Conservation (phyloP, 1,139 yeast genomes). For the Lodderomyces elongisporus region DNA sequence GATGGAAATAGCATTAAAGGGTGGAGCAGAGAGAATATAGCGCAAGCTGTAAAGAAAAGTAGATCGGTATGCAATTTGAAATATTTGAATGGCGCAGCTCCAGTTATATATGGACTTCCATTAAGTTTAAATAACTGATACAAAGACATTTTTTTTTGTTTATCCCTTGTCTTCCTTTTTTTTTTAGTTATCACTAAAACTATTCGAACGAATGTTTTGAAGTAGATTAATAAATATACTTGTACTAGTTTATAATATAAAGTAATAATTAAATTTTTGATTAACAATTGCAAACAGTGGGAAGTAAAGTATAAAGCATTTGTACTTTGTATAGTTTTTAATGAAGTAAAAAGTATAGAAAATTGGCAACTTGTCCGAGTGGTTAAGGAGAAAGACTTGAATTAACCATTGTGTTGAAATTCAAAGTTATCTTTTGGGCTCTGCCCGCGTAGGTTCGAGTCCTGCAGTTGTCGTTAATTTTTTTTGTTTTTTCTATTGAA, state of each 20-base stretch:
- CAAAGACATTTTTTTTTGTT: too few relatives aligned
- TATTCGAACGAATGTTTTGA: too few relatives aligned
- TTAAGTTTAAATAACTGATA: slow-evolving; percentile 8
- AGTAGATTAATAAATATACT: too few relatives aligned
- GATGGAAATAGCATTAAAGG: too few relatives aligned
- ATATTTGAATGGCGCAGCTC: slow-evolving; percentile 31
- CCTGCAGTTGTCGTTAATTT: slow-evolving; percentile 6
- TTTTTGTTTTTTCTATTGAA: not conserved
- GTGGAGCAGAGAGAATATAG: slow-evolving; percentile 5
- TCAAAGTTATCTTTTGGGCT: slow-evolving; percentile 6
- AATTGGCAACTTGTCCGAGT: slow-evolving; percentile 7
- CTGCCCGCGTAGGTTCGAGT: slow-evolving; percentile 8
- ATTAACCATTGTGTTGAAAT: not conserved
- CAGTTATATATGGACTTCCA: slow-evolving; percentile 28
- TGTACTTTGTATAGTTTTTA: too few relatives aligned
- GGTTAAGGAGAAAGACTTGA: slow-evolving; percentile 8
- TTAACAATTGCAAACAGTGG: too few relatives aligned
- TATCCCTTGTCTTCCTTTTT: too few relatives aligned
- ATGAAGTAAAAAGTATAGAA: too few relatives aligned
- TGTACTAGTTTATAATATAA: too few relatives aligned
- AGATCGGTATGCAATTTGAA: slow-evolving; percentile 32
- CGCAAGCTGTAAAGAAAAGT: slow-evolving; percentile 32
- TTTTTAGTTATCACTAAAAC: too few relatives aligned
- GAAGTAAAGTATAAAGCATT: too few relatives aligned
- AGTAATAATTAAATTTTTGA: too few relatives aligned